A percentile compares a stretch with the other conserved stretches of the same genome.
phyloP scores from a whole-genome alignment of 2,329 filamentous ascomycete species.

The Verticillium albo-atrum region DNA sequence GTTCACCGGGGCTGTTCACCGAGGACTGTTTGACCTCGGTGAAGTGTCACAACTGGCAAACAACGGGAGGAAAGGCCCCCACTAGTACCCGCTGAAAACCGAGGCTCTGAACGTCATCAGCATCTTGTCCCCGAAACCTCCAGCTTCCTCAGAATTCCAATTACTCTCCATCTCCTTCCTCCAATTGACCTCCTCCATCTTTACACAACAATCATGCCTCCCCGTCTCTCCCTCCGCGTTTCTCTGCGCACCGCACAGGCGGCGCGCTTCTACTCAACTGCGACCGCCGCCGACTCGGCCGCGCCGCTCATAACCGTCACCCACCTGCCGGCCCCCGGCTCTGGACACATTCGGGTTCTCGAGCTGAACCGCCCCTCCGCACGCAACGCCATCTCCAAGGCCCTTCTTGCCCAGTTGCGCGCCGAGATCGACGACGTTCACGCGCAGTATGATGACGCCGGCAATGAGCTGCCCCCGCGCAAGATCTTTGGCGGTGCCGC shows the following conservation, averaged over 20 bases:
- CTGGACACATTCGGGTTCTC: conserved; percentile 82
- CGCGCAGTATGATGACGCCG: conserved; percentile 51
- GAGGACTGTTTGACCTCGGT: neutral
- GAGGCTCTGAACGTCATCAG: neutral
- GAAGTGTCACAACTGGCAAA: neutral
- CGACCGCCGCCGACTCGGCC: conserved; percentile 28
- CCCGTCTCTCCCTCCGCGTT: conserved; percentile 19
- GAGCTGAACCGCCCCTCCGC: conserved; percentile 80
- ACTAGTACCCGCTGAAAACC: neutral
- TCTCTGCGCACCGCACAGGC: conserved; percentile 14
- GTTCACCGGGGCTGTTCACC: neutral
- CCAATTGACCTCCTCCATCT: neutral
- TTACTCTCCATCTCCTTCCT: neutral
- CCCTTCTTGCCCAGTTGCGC: conserved; percentile 68
- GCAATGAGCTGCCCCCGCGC: conserved; percentile 42
- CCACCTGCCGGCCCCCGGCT: conserved; percentile 70
- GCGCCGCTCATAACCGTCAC: conserved; percentile 62
- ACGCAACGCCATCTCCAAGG: conserved; percentile 85
- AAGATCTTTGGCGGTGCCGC: conserved; percentile 40
- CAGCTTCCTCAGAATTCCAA: neutral
- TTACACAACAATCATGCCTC: conserved; percentile 22
- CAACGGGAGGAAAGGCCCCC: too few species aligned
- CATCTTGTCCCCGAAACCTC: neutral
- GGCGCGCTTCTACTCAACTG: conserved; percentile 37
- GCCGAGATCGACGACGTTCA: conserved; percentile 70